These are phyloP conservation scores for Phytophthora boehmeriae DNA, from an alignment of 352 stramenopile genomes.

Conservation along the genomic window DNA sequence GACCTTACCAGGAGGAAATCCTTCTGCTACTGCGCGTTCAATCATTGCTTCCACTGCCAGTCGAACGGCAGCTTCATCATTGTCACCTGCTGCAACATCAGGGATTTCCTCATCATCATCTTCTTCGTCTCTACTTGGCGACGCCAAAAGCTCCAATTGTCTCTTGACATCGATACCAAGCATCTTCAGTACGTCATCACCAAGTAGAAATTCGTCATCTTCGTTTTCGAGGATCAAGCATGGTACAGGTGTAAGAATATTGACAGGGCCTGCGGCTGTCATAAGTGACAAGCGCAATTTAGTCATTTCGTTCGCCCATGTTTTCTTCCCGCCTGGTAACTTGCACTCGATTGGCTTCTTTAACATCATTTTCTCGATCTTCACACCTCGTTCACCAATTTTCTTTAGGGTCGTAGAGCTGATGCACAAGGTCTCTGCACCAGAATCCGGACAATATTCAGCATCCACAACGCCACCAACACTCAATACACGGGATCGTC, in stretches of 20 bases:
- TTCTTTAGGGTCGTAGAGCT: conserved; percentile 17
- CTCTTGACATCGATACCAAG: conserved; percentile 12
- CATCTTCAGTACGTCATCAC: conserved; percentile 17
- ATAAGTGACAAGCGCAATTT: conserved; percentile 5
- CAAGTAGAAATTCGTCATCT: conserved; percentile 15
- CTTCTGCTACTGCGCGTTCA: conserved; percentile 3
- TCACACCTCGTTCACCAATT: conserved; percentile 9
- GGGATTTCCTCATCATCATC: conserved; percentile 12
- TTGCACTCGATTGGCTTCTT: conserved; percentile 10
- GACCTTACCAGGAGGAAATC: conserved; percentile 13
- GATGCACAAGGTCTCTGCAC: conserved; percentile 16
- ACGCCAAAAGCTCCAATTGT: conserved; percentile 13
- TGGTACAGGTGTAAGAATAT: conserved; percentile 9
- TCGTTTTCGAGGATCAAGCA: conserved; percentile 16
- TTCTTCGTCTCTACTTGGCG: conserved; percentile 4
- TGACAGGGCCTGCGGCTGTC: conserved; percentile 13
- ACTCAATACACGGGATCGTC: conserved; percentile 4
- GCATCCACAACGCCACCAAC: conserved; percentile 11
- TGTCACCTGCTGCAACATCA: background rate
- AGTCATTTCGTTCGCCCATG: conserved; percentile 1
- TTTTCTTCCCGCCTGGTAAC: conserved; percentile 7
- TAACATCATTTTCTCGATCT: background rate
- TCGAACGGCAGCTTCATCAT: background rate
- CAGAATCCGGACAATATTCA: conserved; percentile 17
- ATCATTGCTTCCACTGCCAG: conserved; percentile 11